Evolutionary conservation across 495 filamentous ascomycete genomes (phyloP).

Genomic region (Bacidia rubella): DNA sequence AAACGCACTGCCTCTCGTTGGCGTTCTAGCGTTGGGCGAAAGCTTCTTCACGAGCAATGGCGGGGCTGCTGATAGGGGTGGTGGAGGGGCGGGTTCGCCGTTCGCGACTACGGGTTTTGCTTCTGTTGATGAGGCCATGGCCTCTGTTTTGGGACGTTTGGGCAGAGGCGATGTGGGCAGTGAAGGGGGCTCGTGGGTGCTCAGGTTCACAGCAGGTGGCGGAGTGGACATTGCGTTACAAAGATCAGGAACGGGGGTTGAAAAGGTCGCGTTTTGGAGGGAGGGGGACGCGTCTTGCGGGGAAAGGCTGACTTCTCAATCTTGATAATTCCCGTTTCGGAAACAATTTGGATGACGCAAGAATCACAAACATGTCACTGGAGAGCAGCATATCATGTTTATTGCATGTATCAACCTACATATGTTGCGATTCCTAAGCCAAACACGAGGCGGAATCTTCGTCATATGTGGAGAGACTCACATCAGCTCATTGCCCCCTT

Average conservation of each 20-base stretch:
- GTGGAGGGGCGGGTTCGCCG: conserved; percentile 12
- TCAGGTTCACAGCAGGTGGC: conserved; percentile 4
- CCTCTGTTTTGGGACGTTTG: conserved; percentile 45
- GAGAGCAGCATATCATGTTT: too few species aligned
- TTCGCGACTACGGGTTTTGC: conserved; percentile 21
- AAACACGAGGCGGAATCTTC: too few species aligned
- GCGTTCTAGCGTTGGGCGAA: conserved; percentile 52
- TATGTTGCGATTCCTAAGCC: too few species aligned
- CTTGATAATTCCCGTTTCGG: too few species aligned
- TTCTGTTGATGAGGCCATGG: conserved; percentile 19
- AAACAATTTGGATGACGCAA: not conserved
- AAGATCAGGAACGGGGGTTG: too few species aligned
- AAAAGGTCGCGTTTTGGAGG: not conserved
- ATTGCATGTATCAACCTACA: too few species aligned
- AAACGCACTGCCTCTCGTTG: conserved; percentile 77
- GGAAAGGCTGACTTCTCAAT: not conserved
- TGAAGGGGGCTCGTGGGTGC: conserved; percentile 28
- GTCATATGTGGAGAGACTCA: too few species aligned
- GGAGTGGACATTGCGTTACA: conserved; percentile 11
- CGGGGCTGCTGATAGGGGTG: conserved; percentile 29
- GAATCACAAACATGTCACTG: too few species aligned
- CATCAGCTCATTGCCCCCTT: too few species aligned
- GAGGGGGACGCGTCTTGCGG: not conserved
- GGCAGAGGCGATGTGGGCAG: conserved; percentile 47
- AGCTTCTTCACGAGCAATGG: conserved; percentile 79